Conservation (phyloP, 1,284 basidiomycete species). For the Ceratobasidium sp. region DNA sequence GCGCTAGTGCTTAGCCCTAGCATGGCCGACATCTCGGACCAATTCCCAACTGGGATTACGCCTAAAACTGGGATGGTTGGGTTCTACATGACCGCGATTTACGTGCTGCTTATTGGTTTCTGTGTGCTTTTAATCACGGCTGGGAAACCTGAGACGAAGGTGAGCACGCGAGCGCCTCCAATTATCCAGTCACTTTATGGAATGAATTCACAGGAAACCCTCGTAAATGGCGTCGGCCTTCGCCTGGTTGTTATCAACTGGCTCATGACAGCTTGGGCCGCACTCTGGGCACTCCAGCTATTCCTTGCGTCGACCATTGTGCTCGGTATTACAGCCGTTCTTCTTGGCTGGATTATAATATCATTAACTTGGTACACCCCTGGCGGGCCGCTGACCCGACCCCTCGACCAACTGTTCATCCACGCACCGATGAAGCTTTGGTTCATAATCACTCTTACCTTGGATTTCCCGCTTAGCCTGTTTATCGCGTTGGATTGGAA, state of each 20-base stretch:
- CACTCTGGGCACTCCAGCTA: conserved; percentile 47
- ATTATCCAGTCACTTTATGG: not conserved
- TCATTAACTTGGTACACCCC: conserved; percentile 56
- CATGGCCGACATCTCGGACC: conserved; percentile 54
- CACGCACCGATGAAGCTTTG: conserved; percentile 50
- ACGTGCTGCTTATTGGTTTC: conserved; percentile 58
- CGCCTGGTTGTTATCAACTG: conserved; percentile 64
- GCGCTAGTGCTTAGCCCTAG: conserved; percentile 49
- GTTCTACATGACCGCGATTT: conserved; percentile 57
- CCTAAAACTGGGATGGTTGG: conserved; percentile 60
- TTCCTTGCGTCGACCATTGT: conserved; percentile 48
- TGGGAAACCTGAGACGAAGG: conserved; percentile 62
- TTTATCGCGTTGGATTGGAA: conserved; percentile 50
- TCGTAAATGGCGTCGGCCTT: conserved; percentile 63
- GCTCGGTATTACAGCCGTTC: conserved; percentile 37
- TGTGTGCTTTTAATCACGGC: conserved; percentile 61
- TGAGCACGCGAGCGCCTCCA: conserved; percentile 48
- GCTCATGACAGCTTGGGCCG: conserved; percentile 62
- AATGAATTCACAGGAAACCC: conserved; percentile 54
- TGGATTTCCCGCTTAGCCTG: conserved; percentile 48
- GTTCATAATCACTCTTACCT: conserved; percentile 46
- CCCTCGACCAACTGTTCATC: conserved; percentile 52
- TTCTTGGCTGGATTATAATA: conserved; percentile 50
- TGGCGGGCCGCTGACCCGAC: conserved; percentile 52
- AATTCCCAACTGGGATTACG: conserved; percentile 60